Evolutionary conservation across 2,329 filamentous ascomycete genomes (phyloP).

Genomic region (Venturia nashicola): DNA sequence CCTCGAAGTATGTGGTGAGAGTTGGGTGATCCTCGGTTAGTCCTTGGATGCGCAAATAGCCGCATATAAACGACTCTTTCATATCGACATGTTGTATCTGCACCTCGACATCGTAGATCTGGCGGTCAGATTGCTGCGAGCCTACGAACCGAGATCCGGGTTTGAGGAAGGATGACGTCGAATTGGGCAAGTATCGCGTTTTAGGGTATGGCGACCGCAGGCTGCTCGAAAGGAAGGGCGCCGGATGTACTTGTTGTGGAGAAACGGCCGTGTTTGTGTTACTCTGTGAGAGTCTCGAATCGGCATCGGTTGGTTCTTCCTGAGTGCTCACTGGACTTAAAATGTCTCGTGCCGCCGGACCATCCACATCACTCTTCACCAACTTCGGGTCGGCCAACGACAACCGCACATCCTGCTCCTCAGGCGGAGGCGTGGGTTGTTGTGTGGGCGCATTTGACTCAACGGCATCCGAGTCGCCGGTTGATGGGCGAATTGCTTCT

Average conservation of each 20-base stretch:
- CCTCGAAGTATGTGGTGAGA: conserved; percentile 96
- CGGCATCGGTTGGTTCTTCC: conserved; percentile 8
- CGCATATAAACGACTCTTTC: conserved; percentile 85
- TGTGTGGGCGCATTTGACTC: neutral
- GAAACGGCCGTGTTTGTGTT: neutral
- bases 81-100: conserved; percentile 96
- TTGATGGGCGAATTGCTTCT: neutral
- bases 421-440: conserved; percentile 6
- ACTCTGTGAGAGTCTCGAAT: conserved; percentile 8
- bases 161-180: conserved; percentile 76
- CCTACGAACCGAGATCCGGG: conserved; percentile 81
- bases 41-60: conserved; percentile 90
- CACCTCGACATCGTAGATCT: conserved; percentile 90
- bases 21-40: conserved; percentile 92
- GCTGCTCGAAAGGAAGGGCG: neutral
- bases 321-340: conserved; percentile 8
- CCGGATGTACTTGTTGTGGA: neutral
- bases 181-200: conserved; percentile 48
- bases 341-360: conserved; percentile 9
- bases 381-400: neutral
- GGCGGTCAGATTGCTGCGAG: conserved; percentile 84
- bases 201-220: conserved; percentile 9
- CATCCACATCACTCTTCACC: conserved; percentile 3
- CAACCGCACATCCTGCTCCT: neutral
- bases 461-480: neutral